phyloP scores from a whole-genome alignment of 2,329 filamentous ascomycete genomes.

The Shiraia sp. region DNA sequence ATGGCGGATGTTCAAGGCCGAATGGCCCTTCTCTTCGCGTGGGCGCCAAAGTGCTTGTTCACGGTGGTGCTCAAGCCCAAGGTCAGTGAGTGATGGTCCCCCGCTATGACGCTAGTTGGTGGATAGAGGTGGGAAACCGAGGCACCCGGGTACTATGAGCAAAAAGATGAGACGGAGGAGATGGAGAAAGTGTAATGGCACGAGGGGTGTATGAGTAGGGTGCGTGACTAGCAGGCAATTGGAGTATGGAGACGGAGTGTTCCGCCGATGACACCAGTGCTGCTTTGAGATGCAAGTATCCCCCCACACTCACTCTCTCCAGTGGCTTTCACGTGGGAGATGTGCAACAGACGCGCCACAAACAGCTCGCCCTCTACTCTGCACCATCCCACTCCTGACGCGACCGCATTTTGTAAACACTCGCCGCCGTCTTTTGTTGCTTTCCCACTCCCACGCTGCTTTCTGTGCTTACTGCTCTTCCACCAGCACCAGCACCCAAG shows the following conservation, averaged over 20 bases:
- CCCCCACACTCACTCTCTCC: slow-evolving; percentile 40
- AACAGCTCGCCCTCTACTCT: neutral
- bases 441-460: slow-evolving; percentile 3
- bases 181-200: too few species aligned
- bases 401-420: slow-evolving; percentile 20
- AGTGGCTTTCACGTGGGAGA: slow-evolving; percentile 39
- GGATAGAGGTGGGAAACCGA: slow-evolving; percentile 20
- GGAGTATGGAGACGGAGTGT: slow-evolving; percentile 12
- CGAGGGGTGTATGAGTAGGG: slow-evolving; percentile 4
- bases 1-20: slow-evolving; percentile 46
- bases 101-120: slow-evolving; percentile 41
- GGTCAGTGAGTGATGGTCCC: slow-evolving; percentile 23
- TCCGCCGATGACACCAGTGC: slow-evolving; percentile 21
- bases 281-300: slow-evolving; percentile 16
- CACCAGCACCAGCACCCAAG: too few species aligned
- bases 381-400: slow-evolving; percentile 20
- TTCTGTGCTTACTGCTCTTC: slow-evolving; percentile 7
- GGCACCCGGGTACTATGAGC: too few species aligned
- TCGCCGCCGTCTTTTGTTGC: neutral
- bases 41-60: slow-evolving; percentile 36
- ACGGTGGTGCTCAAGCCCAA: slow-evolving; percentile 11
- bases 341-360: slow-evolving; percentile 19
- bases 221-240: slow-evolving; percentile 8
- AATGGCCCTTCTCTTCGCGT: slow-evolving; percentile 34
- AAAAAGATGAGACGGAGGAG: too few species aligned